Conservation (phyloP, 805 yeast genomes). For the Candida nemodendra region DNA sequence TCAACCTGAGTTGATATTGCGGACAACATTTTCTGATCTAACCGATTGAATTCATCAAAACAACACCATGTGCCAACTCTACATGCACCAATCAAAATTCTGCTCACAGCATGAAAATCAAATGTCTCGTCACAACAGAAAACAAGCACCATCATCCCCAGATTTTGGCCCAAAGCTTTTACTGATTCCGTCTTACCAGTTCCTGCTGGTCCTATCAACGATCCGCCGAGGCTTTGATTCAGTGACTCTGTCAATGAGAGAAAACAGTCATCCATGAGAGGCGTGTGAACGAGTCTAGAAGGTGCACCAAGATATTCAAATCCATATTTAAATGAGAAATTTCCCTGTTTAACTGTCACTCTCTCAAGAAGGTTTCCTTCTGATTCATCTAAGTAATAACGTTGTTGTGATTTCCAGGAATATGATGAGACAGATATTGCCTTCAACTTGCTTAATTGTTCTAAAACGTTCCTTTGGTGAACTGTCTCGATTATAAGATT, state of each 20-base stretch:
- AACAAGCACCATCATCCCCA: slow-evolving; percentile 81
- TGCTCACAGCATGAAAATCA: slow-evolving; percentile 73
- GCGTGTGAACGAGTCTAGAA: slow-evolving; percentile 73
- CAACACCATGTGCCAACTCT: slow-evolving; percentile 93
- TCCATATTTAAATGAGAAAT: slow-evolving; percentile 58
- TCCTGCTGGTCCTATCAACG: slow-evolving; percentile 95
- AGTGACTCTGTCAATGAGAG: slow-evolving; percentile 73
- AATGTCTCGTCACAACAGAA: slow-evolving; percentile 91
- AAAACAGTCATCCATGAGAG: slow-evolving; percentile 62
- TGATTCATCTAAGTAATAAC: slow-evolving; percentile 39
- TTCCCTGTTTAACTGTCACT: slow-evolving; percentile 52
- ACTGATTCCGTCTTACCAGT: slow-evolving; percentile 94
- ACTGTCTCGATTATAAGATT: slow-evolving; percentile 64
- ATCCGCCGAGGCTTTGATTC: slow-evolving; percentile 76
- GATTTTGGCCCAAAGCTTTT: slow-evolving; percentile 74
- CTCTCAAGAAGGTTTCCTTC: slow-evolving; percentile 21
- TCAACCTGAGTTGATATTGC: slow-evolving; percentile 84
- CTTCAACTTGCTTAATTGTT: slow-evolving; percentile 2
- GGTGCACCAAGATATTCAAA: slow-evolving; percentile 80
- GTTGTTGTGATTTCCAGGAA: slow-evolving; percentile 53
- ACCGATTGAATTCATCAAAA: slow-evolving; percentile 90
- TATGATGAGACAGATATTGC: slow-evolving; percentile 19
- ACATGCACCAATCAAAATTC: slow-evolving; percentile 76
- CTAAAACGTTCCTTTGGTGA: slow-evolving; percentile 49
- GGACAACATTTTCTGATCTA: slow-evolving; percentile 68